Conservation (phyloP, 2,329 filamentous ascomycete species). For the Talaromyces atroroseus region DNA sequence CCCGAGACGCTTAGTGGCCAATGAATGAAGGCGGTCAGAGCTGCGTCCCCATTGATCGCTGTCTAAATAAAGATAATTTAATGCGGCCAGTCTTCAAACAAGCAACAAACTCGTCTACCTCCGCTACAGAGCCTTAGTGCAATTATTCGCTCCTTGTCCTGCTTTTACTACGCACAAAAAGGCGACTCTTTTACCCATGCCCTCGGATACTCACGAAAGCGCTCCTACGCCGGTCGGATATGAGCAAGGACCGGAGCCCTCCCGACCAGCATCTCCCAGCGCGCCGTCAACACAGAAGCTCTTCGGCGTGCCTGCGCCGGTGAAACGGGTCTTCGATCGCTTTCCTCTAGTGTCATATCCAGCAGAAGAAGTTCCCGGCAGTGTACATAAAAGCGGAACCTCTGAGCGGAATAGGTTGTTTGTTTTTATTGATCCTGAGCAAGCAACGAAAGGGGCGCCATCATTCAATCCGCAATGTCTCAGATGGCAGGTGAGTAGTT, state of each 20-base stretch:
- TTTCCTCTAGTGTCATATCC: slow-evolving; percentile 76
- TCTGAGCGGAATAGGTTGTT: slow-evolving; percentile 67
- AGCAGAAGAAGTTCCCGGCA: slow-evolving; percentile 51
- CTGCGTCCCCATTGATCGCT: not conserved
- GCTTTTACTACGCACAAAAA: not conserved
- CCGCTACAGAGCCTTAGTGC: not conserved
- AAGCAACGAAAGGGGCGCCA: slow-evolving; percentile 56
- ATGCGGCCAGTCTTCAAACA: not conserved
- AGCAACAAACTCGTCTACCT: not conserved
- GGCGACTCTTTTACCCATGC: slow-evolving; percentile 23
- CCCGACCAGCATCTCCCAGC: slow-evolving; percentile 6
- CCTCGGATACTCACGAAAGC: slow-evolving; percentile 18
- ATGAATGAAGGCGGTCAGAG: slow-evolving; percentile 6
- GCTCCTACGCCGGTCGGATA: slow-evolving; percentile 22
- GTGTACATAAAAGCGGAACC: slow-evolving; percentile 35
- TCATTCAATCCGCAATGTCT: slow-evolving; percentile 91
- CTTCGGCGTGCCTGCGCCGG: slow-evolving; percentile 56
- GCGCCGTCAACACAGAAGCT: slow-evolving; percentile 23
- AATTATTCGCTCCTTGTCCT: not conserved
- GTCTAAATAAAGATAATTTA: not conserved
- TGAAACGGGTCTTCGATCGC: slow-evolving; percentile 76
- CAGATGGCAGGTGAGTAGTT: slow-evolving; percentile 78
- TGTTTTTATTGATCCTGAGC: slow-evolving; percentile 66
- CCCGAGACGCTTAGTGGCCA: slow-evolving; percentile 5
- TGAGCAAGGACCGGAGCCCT: slow-evolving; percentile 12